phyloP scores from a whole-genome alignment of 345 rosid species.

The Moricandia arvensis region DNA sequence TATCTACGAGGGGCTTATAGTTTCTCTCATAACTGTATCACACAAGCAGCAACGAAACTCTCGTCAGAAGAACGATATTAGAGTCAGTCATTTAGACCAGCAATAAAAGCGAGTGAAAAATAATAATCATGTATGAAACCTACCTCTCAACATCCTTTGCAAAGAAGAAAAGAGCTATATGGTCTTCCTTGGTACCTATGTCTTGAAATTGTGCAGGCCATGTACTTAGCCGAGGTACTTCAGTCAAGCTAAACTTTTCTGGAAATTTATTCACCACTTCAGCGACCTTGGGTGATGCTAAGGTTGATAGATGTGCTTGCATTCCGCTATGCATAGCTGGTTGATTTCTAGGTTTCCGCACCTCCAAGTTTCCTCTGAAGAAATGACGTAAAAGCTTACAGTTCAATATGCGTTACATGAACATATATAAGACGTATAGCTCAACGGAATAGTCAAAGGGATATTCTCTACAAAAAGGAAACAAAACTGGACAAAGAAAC shows the following conservation, averaged over 20 bases:
- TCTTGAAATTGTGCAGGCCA: conserved; percentile 88
- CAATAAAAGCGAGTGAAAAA: background rate
- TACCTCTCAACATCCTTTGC: conserved; percentile 90
- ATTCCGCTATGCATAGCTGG: conserved; percentile 60
- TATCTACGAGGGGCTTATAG: conserved; percentile 76
- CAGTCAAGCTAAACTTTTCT: conserved; percentile 55
- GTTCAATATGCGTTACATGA: background rate
- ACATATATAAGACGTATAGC: background rate
- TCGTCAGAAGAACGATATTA: background rate
- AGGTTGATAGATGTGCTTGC: conserved; percentile 79
- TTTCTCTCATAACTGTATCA: conserved; percentile 70
- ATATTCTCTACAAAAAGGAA: conserved; percentile 17
- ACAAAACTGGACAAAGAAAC: conserved; percentile 43
- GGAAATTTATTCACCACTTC: conserved; percentile 63
- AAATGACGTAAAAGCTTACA: conserved; percentile 25
- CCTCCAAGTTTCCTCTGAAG: conserved; percentile 76
- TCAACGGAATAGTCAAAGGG: background rate
- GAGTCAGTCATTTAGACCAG: background rate
- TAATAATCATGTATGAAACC: conserved; percentile 8
- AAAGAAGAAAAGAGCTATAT: conserved; percentile 94
- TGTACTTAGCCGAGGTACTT: conserved; percentile 72
- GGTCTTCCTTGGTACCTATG: conserved; percentile 69
- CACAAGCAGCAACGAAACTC: conserved; percentile 16
- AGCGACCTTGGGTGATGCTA: conserved; percentile 72
- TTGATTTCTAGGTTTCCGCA: conserved; percentile 49